Conservation (phyloP, 768 basidiomycete species). For the Boletus insuetus region DNA sequence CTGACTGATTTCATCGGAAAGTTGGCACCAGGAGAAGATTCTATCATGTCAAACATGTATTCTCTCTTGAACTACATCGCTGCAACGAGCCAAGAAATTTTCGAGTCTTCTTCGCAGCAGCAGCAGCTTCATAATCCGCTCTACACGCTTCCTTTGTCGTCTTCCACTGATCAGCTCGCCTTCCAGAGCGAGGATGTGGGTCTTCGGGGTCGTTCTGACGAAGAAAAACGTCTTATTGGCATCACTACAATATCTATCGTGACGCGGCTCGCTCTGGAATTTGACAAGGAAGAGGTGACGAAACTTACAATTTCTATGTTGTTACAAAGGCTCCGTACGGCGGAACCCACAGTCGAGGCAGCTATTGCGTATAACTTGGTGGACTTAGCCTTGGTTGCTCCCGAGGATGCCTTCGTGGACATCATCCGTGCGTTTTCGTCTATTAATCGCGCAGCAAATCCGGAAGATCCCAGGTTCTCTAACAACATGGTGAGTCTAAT, state of each 20-base stretch:
- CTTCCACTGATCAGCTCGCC: conserved; percentile 46
- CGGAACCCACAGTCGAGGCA: conserved; percentile 86
- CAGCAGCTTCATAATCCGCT: conserved; percentile 44
- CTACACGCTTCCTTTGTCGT: conserved; percentile 28
- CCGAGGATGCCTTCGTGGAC: conserved; percentile 74
- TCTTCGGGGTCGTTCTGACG: conserved; percentile 68
- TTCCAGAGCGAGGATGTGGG: conserved; percentile 61
- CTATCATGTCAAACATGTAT: conserved; percentile 94
- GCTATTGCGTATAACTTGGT: conserved; percentile 91
- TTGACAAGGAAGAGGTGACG: conserved; percentile 83
- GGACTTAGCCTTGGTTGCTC: conserved; percentile 79
- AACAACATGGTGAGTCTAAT: conserved; percentile 75
- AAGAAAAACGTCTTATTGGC: conserved; percentile 79
- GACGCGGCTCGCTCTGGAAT: conserved; percentile 83
- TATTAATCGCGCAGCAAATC: conserved; percentile 83
- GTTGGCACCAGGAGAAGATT: conserved; percentile 84
- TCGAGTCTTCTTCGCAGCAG: conserved; percentile 48
- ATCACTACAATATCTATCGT: conserved; percentile 93
- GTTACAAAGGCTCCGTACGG: conserved; percentile 78
- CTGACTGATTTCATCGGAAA: conserved; percentile 28
- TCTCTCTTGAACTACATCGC: conserved; percentile 92
- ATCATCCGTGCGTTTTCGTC: conserved; percentile 81
- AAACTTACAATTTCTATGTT: conserved; percentile 91
- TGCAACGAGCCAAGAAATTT: conserved; percentile 74
- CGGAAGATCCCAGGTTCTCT: conserved; percentile 83